phyloP scores from a whole-genome alignment of 2,329 filamentous ascomycete genomes.

The Clonostachys byssicola region DNA sequence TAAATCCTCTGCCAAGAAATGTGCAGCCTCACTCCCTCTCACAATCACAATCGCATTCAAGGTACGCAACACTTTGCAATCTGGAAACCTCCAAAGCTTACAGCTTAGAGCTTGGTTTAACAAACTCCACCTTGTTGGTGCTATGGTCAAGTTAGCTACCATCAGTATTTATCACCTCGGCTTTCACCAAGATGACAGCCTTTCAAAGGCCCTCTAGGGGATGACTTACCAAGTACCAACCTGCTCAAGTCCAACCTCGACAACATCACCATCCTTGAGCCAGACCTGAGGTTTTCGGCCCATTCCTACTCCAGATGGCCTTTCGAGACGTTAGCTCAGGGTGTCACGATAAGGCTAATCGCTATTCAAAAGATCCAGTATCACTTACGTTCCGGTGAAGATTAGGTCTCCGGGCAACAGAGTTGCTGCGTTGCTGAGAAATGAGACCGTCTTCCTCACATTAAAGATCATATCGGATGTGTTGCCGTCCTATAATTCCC shows the following conservation, averaged over 20 bases:
- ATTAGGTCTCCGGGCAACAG: constrained; percentile 61
- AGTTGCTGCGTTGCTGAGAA: constrained; percentile 58
- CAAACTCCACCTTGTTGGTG: constrained; percentile 23
- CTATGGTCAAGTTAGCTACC: constrained; percentile 5
- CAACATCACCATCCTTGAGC: constrained; percentile 66
- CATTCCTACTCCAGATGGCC: constrained; percentile 68
- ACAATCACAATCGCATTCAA: too few species aligned
- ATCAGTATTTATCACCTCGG: background rate
- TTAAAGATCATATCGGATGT: constrained; percentile 62
- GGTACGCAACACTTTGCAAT: too few species aligned
- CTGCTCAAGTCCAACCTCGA: constrained; percentile 63
- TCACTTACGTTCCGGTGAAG: constrained; percentile 58
- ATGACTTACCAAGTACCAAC: constrained; percentile 53
- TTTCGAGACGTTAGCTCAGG: constrained; percentile 13
- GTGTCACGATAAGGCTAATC: background rate
- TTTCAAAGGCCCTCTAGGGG: background rate
- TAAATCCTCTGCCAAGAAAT: too few species aligned
- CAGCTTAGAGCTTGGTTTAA: constrained; percentile 17
- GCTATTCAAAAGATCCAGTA: background rate
- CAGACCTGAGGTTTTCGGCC: constrained; percentile 62
- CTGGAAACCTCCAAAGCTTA: constrained; percentile 4
- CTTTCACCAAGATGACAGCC: background rate
- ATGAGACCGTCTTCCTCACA: constrained; percentile 53
- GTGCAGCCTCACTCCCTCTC: too few species aligned
- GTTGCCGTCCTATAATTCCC: constrained; percentile 34